These are phyloP conservation scores for Russula abietina DNA, from an alignment of 768 basidiomycete species.

Conservation along the genomic window DNA sequence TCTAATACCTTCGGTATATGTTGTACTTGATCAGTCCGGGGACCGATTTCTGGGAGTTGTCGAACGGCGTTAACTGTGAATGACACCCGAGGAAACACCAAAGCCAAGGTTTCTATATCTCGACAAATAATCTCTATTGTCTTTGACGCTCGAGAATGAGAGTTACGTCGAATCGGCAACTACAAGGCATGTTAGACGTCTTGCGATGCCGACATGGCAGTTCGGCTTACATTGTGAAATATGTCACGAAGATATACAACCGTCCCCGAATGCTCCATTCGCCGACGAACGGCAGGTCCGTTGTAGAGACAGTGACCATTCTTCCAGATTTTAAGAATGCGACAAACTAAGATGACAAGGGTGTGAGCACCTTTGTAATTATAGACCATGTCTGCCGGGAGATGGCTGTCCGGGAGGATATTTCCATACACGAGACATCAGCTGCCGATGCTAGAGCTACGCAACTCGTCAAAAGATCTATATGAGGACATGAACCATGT, in stretches of 20 bases:
- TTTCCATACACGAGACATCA: slow-evolving; percentile 73
- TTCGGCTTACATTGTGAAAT: slow-evolving; percentile 70
- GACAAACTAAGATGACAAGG: not conserved
- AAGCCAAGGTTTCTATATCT: slow-evolving; percentile 66
- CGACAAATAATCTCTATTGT: slow-evolving; percentile 63
- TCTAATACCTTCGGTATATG: slow-evolving; percentile 58
- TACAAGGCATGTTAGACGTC: slow-evolving; percentile 29
- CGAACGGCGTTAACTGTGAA: slow-evolving; percentile 61
- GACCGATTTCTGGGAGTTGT: slow-evolving; percentile 33
- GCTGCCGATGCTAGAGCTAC: slow-evolving; percentile 80
- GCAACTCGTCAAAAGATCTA: not conserved
- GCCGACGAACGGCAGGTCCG: slow-evolving; percentile 72
- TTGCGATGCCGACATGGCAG: slow-evolving; percentile 1
- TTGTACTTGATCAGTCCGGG: slow-evolving; percentile 43
- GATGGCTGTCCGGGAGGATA: slow-evolving; percentile 64
- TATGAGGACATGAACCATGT: slow-evolving; percentile 1
- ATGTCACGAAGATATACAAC: slow-evolving; percentile 80
- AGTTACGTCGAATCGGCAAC: slow-evolving; percentile 75
- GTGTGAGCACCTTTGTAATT: slow-evolving; percentile 61
- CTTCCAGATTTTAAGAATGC: slow-evolving; percentile 34
- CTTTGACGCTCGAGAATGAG: slow-evolving; percentile 54
- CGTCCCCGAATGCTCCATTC: slow-evolving; percentile 68
- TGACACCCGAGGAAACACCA: slow-evolving; percentile 63
- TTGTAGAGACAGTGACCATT: slow-evolving; percentile 60
- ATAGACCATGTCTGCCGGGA: slow-evolving; percentile 68